Evolutionary conservation across 768 basidiomycete species (phyloP).

Genomic region (Suillus plorans): DNA sequence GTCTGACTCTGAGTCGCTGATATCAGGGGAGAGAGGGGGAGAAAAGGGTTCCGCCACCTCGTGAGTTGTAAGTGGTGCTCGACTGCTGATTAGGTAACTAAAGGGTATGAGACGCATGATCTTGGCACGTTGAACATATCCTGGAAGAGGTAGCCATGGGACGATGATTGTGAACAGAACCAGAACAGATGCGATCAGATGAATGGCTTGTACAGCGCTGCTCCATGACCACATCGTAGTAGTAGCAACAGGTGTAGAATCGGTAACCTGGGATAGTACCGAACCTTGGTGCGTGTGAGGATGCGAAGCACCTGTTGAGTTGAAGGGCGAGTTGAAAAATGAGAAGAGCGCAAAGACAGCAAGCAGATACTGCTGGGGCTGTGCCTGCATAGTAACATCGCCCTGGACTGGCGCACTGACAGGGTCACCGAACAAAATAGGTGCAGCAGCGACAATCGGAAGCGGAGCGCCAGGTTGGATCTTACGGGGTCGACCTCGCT

Average conservation of each 20-base stretch:
- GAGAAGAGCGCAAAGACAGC: constrained; percentile 84
- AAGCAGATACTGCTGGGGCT: constrained; percentile 66
- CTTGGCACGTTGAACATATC: constrained; percentile 20
- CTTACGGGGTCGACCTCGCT: constrained; percentile 82
- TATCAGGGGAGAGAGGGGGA: constrained; percentile 25
- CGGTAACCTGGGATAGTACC: constrained; percentile 46
- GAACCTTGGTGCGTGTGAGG: constrained; percentile 58
- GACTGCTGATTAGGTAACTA: constrained; percentile 10
- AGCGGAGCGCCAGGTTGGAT: constrained; percentile 49
- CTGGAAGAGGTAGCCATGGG: constrained; percentile 39
- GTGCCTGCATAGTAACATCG: constrained; percentile 17
- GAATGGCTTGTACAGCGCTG: constrained; percentile 60
- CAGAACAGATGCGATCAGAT: constrained; percentile 62
- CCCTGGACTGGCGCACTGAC: constrained; percentile 14
- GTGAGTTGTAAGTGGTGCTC: constrained; percentile 1
- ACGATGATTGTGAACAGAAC: constrained; percentile 60
- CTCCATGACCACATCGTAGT: constrained; percentile 42
- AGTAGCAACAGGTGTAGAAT: constrained; percentile 14
- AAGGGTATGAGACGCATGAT: constrained; percentile 30
- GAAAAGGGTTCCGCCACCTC: constrained; percentile 24
- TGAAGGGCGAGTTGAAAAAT: constrained; percentile 76
- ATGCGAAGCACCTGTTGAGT: constrained; percentile 36
- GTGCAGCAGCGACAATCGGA: constrained; percentile 24
- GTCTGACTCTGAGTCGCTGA: constrained; percentile 27
- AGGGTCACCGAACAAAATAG: constrained; percentile 18